These are phyloP conservation scores for Pontederia crassipes DNA, from an alignment of 176 grass and related monocot genomes.

Conservation along the genomic window DNA sequence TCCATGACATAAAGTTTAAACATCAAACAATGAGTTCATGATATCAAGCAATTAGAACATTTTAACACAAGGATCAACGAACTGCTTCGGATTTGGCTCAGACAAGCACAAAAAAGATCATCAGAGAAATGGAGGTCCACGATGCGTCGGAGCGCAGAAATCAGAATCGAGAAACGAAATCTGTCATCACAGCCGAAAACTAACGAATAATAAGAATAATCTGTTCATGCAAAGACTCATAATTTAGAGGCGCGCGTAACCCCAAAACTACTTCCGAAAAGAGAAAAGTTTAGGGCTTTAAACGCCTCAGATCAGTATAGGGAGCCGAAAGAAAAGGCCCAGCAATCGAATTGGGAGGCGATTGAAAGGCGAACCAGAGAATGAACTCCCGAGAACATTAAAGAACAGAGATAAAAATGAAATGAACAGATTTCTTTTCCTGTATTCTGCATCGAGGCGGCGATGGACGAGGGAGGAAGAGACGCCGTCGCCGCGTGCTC, in stretches of 20 bases:
- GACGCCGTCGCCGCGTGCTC: too few species aligned
- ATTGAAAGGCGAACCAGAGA: conserved; percentile 7
- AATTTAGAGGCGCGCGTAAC: conserved; percentile 62
- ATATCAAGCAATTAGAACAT: too few species aligned
- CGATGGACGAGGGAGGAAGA: not conserved
- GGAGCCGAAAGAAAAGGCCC: conserved; percentile 2
- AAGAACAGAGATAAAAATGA: not conserved
- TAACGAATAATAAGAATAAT: not conserved
- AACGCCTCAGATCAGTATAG: conserved; percentile 32
- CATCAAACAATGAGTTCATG: not conserved
- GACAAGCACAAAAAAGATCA: conserved; percentile 14
- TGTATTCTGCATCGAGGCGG: not conserved
- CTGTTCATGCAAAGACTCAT: fast-evolving
- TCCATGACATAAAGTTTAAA: conserved; percentile 7
- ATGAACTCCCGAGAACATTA: not conserved
- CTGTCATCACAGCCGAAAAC: conserved; percentile 10
- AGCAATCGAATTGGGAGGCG: conserved; percentile 8
- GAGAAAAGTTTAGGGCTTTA: conserved; percentile 35
- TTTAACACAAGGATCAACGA: too few species aligned
- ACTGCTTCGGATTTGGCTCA: conserved; percentile 1
- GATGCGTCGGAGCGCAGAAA: not conserved
- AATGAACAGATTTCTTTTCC: not conserved
- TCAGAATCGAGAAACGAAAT: conserved; percentile 12
- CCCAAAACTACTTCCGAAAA: conserved; percentile 19
- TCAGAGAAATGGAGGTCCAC: not conserved